Conservation (phyloP, 345 rosid genomes). For the Lepidium didymum region DNA sequence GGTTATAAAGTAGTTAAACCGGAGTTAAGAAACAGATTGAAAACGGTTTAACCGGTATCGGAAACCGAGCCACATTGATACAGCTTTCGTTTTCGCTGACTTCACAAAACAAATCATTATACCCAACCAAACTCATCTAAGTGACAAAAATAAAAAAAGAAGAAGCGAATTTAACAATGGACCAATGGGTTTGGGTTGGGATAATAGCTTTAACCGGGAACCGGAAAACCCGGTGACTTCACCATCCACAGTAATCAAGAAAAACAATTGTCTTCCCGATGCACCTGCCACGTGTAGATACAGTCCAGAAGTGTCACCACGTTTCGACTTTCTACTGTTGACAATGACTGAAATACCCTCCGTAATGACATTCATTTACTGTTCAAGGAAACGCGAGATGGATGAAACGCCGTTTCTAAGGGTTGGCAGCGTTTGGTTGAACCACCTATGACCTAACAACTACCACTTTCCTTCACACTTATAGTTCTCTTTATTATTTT, state of each 20-base stretch:
- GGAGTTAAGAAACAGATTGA: not conserved
- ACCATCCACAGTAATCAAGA: conserved; percentile 28
- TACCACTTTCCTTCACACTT: conserved; percentile 58
- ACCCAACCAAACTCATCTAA: conserved; percentile 33
- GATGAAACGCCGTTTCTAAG: conserved; percentile 48
- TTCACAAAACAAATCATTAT: conserved; percentile 50
- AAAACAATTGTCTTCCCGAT: conserved; percentile 24
- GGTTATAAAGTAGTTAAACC: conserved; percentile 7
- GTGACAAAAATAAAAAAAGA: not conserved
- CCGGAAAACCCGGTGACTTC: conserved; percentile 29
- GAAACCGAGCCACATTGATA: conserved; percentile 36
- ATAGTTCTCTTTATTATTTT: conserved; percentile 19
- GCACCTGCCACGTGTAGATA: conserved; percentile 36
- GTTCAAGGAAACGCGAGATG: conserved; percentile 33
- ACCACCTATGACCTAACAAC: conserved; percentile 98
- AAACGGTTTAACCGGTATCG: not conserved
- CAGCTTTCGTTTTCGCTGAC: conserved; percentile 43
- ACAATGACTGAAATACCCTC: conserved; percentile 14
- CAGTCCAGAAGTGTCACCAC: conserved; percentile 30
- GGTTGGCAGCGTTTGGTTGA: conserved; percentile 95
- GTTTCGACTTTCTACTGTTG: conserved; percentile 27
- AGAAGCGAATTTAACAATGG: not conserved
- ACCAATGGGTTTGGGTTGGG: conserved; percentile 25
- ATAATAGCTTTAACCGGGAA: conserved; percentile 26
- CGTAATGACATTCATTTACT: conserved; percentile 14